A percentile compares a stretch with the other conserved stretches of the same genome.
Evolutionary conservation across 2,329 filamentous ascomycete species (phyloP).

Genomic region (Chaetothyriales sp.): DNA sequence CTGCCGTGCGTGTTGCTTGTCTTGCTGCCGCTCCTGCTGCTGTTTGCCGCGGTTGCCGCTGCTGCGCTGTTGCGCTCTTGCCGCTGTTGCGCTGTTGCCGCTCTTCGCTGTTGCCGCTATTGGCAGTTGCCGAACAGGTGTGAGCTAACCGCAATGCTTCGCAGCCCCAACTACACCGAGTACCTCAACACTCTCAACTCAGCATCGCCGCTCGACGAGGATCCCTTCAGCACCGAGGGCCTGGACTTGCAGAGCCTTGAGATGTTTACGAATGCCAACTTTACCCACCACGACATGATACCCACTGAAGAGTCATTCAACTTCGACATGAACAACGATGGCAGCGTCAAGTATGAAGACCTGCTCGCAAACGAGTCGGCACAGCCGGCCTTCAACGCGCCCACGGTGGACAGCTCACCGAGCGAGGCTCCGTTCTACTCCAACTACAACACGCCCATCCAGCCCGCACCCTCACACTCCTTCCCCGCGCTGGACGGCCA

Average conservation of each 20-base stretch:
- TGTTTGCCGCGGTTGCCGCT: too few species aligned
- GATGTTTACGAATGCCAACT: constrained; percentile 70
- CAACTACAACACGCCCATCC: constrained; percentile 18
- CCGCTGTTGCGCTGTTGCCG: too few species aligned
- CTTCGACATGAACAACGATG: constrained; percentile 14
- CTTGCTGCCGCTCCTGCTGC: too few species aligned
- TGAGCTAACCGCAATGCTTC: constrained; percentile 16
- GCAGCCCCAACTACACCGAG: constrained; percentile 65
- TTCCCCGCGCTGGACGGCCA: constrained; percentile 4
- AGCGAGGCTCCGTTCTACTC: constrained; percentile 12
- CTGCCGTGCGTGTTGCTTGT: too few species aligned
- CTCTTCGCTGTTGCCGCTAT: neutral
- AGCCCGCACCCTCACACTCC: constrained; percentile 13
- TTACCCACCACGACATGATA: constrained; percentile 58
- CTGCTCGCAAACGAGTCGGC: constrained; percentile 6
- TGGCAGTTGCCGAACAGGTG: neutral
- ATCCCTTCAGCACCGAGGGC: constrained; percentile 42
- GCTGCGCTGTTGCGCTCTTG: too few species aligned
- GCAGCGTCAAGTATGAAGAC: constrained; percentile 17
- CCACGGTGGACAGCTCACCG: constrained; percentile 9
- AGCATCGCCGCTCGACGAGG: constrained; percentile 50
- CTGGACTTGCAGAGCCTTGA: constrained; percentile 57
- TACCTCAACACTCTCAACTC: constrained; percentile 79
- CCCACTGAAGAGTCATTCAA: constrained; percentile 16
- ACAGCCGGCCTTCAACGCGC: constrained; percentile 8